phyloP scores from a whole-genome alignment of 768 basidiomycete genomes.

The Leucocoprinus sp. region DNA sequence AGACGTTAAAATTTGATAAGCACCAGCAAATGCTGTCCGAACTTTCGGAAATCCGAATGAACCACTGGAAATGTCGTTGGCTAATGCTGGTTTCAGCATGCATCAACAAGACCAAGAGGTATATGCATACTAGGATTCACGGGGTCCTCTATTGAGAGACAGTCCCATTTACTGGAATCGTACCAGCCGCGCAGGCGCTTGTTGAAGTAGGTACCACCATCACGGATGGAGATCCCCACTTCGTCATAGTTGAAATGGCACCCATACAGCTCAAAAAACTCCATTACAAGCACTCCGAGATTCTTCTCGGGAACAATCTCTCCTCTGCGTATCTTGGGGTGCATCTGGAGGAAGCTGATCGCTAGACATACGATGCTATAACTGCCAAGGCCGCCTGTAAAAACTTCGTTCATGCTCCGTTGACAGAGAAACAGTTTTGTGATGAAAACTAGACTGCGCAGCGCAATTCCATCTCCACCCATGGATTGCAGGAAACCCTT shows the following conservation, averaged over 20 bases:
- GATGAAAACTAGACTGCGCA: constrained; percentile 79
- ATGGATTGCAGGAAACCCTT: constrained; percentile 54
- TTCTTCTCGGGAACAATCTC: constrained; percentile 86
- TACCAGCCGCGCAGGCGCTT: constrained; percentile 81
- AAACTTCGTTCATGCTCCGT: constrained; percentile 96
- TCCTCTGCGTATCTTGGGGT: constrained; percentile 84
- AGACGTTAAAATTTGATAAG: constrained; percentile 67
- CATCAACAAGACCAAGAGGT: background rate
- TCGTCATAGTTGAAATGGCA: constrained; percentile 85
- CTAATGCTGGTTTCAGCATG: constrained; percentile 34
- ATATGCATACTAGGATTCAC: constrained; percentile 67
- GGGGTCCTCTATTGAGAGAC: constrained; percentile 91
- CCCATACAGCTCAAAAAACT: constrained; percentile 97
- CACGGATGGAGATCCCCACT: constrained; percentile 79
- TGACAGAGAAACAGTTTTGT: constrained; percentile 88
- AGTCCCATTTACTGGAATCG: constrained; percentile 42
- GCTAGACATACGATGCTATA: constrained; percentile 92
- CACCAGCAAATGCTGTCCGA: constrained; percentile 76
- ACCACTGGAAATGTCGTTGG: constrained; percentile 88
- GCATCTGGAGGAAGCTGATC: constrained; percentile 94
- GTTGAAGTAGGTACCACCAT: constrained; percentile 84
- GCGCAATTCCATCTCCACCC: constrained; percentile 43
- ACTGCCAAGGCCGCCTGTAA: constrained; percentile 87
- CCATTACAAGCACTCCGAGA: constrained; percentile 89
- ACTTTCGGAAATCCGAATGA: constrained; percentile 82